Conservation (phyloP, 306 rosid genomes). For the Cicer judaicum region DNA sequence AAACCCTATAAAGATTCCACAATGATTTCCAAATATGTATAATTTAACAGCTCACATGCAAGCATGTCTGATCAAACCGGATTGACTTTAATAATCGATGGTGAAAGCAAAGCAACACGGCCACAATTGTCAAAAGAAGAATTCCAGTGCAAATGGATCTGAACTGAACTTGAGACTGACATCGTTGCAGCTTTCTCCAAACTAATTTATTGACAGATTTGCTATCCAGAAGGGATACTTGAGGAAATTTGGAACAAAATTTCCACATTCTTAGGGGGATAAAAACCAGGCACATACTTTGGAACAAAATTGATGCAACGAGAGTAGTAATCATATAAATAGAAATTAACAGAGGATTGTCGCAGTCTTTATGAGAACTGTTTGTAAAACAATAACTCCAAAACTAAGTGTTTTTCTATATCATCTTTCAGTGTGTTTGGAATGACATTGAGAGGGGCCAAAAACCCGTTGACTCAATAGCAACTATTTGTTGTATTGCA, state of each 20-base stretch:
- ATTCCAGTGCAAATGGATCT: slow-evolving; percentile 33
- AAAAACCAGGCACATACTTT: background rate
- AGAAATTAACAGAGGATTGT: background rate
- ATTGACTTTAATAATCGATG: background rate
- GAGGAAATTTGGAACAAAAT: background rate
- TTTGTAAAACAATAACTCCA: background rate
- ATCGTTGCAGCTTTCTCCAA: background rate
- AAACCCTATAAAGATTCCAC: slow-evolving; percentile 2
- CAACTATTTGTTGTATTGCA: no score
- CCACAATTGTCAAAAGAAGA: slow-evolving; percentile 8
- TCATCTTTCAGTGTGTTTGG: background rate
- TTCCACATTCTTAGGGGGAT: no score
- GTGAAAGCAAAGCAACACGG: slow-evolving; percentile 31
- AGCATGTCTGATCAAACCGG: background rate
- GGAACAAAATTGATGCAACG: slow-evolving; percentile 21
- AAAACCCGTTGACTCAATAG: no score
- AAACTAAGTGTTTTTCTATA: slow-evolving; percentile 13
- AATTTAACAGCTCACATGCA: slow-evolving; percentile 4
- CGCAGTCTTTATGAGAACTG: background rate
- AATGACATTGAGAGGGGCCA: no score
- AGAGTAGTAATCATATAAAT: no score
- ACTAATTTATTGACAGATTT: no score
- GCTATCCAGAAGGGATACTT: no score
- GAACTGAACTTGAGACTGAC: background rate
- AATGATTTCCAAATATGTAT: background rate